Evolutionary conservation across 176 grass and related monocot species (phyloP).

Genomic region (Typha latifolia): DNA sequence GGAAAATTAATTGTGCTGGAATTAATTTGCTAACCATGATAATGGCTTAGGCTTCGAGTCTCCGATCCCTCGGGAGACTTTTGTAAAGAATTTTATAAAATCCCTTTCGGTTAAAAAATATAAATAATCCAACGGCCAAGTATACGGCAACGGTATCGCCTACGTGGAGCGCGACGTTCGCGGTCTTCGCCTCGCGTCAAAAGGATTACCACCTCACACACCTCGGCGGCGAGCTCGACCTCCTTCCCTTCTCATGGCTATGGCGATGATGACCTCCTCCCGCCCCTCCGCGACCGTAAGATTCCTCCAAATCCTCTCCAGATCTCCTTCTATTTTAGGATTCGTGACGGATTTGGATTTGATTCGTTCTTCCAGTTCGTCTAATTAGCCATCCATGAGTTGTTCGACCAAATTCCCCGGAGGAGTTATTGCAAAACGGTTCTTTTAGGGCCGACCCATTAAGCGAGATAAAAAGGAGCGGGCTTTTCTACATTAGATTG

Average conservation of each 20-base stretch:
- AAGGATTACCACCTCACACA: neutral
- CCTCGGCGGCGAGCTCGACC: neutral
- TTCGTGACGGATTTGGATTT: neutral
- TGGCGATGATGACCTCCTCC: slow-evolving; percentile 16
- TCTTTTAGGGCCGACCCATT: no score
- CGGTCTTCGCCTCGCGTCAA: neutral
- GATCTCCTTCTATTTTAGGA: neutral
- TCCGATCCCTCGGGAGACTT: no score
- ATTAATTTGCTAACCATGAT: no score
- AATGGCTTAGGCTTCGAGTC: no score
- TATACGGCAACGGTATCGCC: neutral
- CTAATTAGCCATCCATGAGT: no score
- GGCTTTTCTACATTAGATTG: no score
- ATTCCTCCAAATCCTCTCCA: neutral
- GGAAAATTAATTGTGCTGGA: no score
- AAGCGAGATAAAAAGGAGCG: no score
- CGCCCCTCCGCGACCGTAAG: slow-evolving; percentile 42
- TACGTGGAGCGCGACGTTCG: neutral
- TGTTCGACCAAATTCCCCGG: no score
- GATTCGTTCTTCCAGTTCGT: neutral
- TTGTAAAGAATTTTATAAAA: no score
- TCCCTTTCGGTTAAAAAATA: no score
- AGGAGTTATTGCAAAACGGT: no score
- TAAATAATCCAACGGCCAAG: neutral
- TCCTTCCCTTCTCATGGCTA: slow-evolving; percentile 15